phyloP scores from a whole-genome alignment of 805 yeast genomes.

The Saccharomyces mikatae region DNA sequence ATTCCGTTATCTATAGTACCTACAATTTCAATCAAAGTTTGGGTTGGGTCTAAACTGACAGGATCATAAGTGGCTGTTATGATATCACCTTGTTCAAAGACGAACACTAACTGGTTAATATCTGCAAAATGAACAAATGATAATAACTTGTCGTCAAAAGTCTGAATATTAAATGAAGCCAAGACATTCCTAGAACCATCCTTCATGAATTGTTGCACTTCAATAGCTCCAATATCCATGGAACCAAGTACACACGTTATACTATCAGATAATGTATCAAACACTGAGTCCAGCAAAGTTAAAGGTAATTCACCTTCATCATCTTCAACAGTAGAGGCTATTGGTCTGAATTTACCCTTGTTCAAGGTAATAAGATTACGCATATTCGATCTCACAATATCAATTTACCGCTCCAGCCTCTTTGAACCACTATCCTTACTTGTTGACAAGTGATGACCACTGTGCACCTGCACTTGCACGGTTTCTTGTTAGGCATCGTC shows the following conservation, averaged over 20 bases:
- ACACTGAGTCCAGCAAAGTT: conserved; percentile 32
- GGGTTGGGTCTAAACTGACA: conserved; percentile 36
- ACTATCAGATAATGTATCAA: conserved; percentile 69
- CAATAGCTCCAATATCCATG: conserved; percentile 47
- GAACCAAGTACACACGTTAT: conserved; percentile 58
- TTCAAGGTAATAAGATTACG: conserved; percentile 29
- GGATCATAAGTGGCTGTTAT: conserved; percentile 54
- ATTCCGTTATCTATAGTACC: conserved; percentile 79
- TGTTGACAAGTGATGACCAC: not conserved
- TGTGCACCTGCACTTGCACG: not conserved
- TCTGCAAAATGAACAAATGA: conserved; percentile 67
- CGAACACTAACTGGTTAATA: conserved; percentile 52
- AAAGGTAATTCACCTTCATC: conserved; percentile 9
- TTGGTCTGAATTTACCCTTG: conserved; percentile 25
- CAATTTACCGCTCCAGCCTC: not conserved
- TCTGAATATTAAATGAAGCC: conserved; percentile 50
- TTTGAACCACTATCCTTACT: not conserved
- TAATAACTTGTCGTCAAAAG: conserved; percentile 36
- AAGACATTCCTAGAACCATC: conserved; percentile 50
- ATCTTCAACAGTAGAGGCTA: conserved; percentile 10
- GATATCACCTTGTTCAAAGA: conserved; percentile 71
- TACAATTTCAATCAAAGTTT: conserved; percentile 58
- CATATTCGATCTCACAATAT: conserved; percentile 12
- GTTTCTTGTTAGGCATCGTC: not conserved
- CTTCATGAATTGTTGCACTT: conserved; percentile 69